Percentiles rank a stretch among this genome's conserved stretches.
phyloP scores from a whole-genome alignment of 768 basidiomycete species.

The Lactifluus echinatus region DNA sequence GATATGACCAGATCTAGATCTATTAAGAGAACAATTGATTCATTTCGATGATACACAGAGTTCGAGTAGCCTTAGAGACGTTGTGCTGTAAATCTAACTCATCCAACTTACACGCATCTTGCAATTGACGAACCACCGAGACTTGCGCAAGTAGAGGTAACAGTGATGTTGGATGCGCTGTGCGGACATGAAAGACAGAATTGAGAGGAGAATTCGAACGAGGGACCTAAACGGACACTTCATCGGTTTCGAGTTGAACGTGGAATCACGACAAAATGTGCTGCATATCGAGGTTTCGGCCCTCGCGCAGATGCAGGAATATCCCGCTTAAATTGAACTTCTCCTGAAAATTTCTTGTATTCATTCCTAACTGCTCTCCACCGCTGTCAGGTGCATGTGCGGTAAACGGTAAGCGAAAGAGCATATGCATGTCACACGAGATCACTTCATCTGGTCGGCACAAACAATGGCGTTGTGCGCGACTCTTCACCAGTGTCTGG shows the following conservation, averaged over 20 bases:
- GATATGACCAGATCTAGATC: conserved; percentile 4
- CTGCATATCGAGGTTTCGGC: background rate
- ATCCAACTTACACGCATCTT: background rate
- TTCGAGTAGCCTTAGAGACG: background rate
- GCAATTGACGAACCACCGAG: background rate
- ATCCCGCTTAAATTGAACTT: background rate
- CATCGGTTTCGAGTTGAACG: background rate
- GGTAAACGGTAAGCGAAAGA: too few relatives aligned
- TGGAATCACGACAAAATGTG: background rate
- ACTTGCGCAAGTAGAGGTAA: background rate
- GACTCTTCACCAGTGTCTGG: too few relatives aligned
- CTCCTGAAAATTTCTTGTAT: background rate
- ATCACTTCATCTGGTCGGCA: background rate
- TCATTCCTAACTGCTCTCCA: too few relatives aligned
- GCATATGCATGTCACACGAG: too few relatives aligned
- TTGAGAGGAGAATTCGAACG: background rate
- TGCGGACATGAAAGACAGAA: background rate
- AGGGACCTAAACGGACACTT: background rate
- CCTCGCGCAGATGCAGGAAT: background rate
- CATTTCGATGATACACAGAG: background rate
- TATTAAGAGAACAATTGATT: background rate
- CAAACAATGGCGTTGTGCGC: too few relatives aligned
- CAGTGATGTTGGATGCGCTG: background rate
- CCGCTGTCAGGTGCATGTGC: too few relatives aligned
- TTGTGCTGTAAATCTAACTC: background rate